Evolutionary conservation across 2,329 filamentous ascomycete species (phyloP).

Genomic region (Pleurostoma richardsiae): DNA sequence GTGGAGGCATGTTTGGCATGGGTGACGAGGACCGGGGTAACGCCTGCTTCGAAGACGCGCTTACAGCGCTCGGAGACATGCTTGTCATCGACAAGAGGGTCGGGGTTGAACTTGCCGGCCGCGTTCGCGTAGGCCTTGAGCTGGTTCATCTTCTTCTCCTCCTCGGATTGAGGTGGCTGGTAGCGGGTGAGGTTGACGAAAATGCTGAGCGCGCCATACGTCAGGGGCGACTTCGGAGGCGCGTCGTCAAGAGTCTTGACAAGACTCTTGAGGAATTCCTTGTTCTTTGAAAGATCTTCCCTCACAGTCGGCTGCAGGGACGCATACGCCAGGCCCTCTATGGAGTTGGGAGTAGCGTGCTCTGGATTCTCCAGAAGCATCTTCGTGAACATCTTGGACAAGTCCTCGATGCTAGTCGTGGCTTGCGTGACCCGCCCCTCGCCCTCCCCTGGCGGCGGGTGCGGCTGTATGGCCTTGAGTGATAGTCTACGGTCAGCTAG

Average conservation of each 20-base stretch:
- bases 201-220: constrained; percentile 83
- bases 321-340: constrained; percentile 90
- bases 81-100: constrained; percentile 70
- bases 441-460: constrained; percentile 29
- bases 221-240: constrained; percentile 61
- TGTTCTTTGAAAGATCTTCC: constrained; percentile 69
- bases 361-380: constrained; percentile 59
- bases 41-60: constrained; percentile 70
- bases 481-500: constrained; percentile 44
- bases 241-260: constrained; percentile 57
- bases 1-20: constrained; percentile 69
- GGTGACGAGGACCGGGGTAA: constrained; percentile 71
- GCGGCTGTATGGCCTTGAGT: constrained; percentile 45
- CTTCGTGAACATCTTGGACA: constrained; percentile 58
- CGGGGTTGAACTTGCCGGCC: constrained; percentile 58
- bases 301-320: constrained; percentile 83
- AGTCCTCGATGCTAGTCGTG: constrained; percentile 59
- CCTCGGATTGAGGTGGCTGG: constrained; percentile 71
- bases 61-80: constrained; percentile 73
- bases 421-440: constrained; percentile 45
- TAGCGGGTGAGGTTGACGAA: constrained; percentile 82
- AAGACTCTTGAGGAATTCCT: constrained; percentile 63
- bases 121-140: constrained; percentile 93
- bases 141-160: constrained; percentile 87
- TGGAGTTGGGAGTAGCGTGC: constrained; percentile 59